Conservation (phyloP, 345 rosid species). For the Salix viminalis region DNA sequence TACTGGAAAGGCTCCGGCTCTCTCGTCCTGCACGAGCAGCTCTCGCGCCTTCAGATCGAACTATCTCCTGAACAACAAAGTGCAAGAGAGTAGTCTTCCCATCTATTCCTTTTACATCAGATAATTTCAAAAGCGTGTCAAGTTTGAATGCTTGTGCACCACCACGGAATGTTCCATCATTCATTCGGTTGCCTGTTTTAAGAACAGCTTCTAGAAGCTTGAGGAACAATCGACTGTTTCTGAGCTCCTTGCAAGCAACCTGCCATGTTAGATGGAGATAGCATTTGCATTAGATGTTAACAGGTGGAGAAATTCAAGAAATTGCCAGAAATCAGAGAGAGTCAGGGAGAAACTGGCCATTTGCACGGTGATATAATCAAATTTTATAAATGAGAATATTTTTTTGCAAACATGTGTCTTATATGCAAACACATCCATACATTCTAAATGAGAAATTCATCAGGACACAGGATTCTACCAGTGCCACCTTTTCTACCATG, state of each 20-base stretch:
- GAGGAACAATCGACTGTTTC: conserved; percentile 75
- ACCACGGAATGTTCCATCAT: conserved; percentile 94
- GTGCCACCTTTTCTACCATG: neutral
- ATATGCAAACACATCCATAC: neutral
- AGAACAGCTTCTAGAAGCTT: conserved; percentile 98
- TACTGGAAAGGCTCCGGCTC: conserved; percentile 49
- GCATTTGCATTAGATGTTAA: neutral
- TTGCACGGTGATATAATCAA: neutral
- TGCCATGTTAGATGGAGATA: conserved; percentile 19
- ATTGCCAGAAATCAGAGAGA: neutral
- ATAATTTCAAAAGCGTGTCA: conserved; percentile 87
- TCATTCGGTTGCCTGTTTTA: conserved; percentile 98
- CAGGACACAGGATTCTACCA: neutral
- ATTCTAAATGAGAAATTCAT: neutral
- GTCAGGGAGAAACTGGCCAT: neutral
- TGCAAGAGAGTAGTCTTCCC: conserved; percentile 97
- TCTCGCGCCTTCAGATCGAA: conserved; percentile 82
- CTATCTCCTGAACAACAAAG: conserved; percentile 92
- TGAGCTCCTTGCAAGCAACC: conserved; percentile 90
- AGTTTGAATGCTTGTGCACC: conserved; percentile 97
- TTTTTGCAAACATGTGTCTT: neutral
- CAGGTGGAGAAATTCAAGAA: neutral
- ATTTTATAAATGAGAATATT: neutral
- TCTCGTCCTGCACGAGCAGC: conserved; percentile 73
- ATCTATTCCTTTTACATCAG: conserved; percentile 92